These are phyloP conservation scores for Mycena rebaudengoi DNA, from an alignment of 768 basidiomycete genomes.

Conservation along the genomic window DNA sequence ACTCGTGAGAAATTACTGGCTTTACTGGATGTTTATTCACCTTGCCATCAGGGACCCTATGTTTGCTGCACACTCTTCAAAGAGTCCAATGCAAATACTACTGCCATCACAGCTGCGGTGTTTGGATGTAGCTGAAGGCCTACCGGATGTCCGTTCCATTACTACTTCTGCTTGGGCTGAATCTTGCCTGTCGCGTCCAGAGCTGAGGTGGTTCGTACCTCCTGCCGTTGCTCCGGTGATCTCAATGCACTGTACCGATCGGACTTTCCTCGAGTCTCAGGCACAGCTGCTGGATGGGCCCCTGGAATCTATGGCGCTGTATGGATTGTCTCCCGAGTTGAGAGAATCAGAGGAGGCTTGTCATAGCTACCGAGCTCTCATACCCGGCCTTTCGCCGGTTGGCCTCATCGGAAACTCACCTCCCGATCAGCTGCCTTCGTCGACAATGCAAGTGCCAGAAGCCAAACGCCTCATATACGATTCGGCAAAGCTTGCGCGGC, in stretches of 20 bases:
- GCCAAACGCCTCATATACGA: constrained; percentile 95
- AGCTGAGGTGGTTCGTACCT: constrained; percentile 88
- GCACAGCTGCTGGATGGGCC: constrained; percentile 68
- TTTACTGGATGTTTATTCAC: background rate
- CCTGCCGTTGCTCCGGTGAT: constrained; percentile 88
- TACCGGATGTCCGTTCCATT: constrained; percentile 70
- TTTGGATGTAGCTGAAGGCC: constrained; percentile 47
- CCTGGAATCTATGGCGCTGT: constrained; percentile 79
- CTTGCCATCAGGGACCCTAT: constrained; percentile 55
- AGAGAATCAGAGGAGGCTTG: constrained; percentile 66
- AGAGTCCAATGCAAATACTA: constrained; percentile 47
- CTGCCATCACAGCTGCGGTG: constrained; percentile 35
- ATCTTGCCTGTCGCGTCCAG: constrained; percentile 85
- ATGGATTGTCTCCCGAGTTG: constrained; percentile 79
- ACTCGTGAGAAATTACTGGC: constrained; percentile 49
- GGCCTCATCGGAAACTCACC: constrained; percentile 79
- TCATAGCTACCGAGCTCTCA: constrained; percentile 50
- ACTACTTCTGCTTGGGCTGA: constrained; percentile 66
- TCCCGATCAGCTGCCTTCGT: constrained; percentile 75
- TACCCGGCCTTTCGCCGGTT: constrained; percentile 68
- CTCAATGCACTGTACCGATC: constrained; percentile 72
- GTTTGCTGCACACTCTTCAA: constrained; percentile 52
- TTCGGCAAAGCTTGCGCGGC: constrained; percentile 92
- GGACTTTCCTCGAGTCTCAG: constrained; percentile 82
- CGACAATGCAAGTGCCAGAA: constrained; percentile 93